phyloP scores from a whole-genome alignment of 2,329 filamentous ascomycete species.

The Botryosphaeria agaves region DNA sequence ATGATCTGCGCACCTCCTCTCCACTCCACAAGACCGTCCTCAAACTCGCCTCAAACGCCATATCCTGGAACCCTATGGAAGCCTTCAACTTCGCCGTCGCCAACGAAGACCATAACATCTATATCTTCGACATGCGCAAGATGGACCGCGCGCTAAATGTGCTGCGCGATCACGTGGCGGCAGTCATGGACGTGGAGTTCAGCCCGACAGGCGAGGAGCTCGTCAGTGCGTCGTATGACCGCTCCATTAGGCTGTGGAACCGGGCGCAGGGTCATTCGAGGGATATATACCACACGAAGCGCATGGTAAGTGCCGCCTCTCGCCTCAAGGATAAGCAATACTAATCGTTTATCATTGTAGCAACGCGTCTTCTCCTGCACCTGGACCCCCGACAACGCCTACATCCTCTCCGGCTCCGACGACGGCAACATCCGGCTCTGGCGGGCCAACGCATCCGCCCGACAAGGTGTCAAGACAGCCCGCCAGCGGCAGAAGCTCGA shows the following conservation, averaged over 20 bases:
- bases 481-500: slow-evolving; percentile 76
- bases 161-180: slow-evolving; percentile 74
- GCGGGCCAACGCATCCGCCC: slow-evolving; percentile 69
- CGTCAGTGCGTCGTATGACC: slow-evolving; percentile 75
- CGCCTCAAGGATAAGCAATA: too few relatives aligned
- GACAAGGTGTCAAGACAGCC: slow-evolving; percentile 72
- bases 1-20: slow-evolving; percentile 75
- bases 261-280: slow-evolving; percentile 66
- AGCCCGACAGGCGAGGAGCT: slow-evolving; percentile 88
- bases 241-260: slow-evolving; percentile 75
- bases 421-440: slow-evolving; percentile 86
- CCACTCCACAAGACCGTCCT: slow-evolving; percentile 69
- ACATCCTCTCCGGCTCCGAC: slow-evolving; percentile 78
- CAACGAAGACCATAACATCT: slow-evolving; percentile 86
- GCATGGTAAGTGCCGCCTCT: too few relatives aligned
- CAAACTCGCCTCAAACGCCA: slow-evolving; percentile 64
- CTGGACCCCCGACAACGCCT: slow-evolving; percentile 81
- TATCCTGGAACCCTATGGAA: slow-evolving; percentile 94
- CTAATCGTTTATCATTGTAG: too few relatives aligned
- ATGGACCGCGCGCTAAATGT: slow-evolving; percentile 78
- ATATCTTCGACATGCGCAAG: slow-evolving; percentile 88
- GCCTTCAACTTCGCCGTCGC: slow-evolving; percentile 89
- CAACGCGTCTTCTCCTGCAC: slow-evolving; percentile 75
- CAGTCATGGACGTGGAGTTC: slow-evolving; percentile 94
- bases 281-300: slow-evolving; percentile 93